Percentiles rank a stretch among this genome's conserved stretches.
phyloP scores from a whole-genome alignment of 768 basidiomycete genomes.

The Scleroderma citrinum region DNA sequence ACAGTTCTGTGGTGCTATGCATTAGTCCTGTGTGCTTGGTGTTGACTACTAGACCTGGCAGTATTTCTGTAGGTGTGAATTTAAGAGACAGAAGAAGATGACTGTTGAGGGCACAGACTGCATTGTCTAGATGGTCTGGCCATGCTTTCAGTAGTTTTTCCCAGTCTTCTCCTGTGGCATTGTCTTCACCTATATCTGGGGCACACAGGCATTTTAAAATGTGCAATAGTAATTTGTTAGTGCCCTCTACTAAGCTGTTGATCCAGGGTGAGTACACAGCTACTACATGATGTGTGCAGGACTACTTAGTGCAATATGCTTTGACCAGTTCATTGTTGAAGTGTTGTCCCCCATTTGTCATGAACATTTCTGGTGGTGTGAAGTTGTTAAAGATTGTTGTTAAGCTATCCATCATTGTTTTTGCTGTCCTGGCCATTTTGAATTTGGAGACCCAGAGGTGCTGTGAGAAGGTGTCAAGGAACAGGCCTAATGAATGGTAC shows the following conservation, averaged over 20 bases:
- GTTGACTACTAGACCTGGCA: conserved; percentile 27
- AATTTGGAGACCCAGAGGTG: conserved; percentile 26
- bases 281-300: conserved; percentile 7
- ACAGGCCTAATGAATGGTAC: conserved; percentile 23
- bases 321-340: conserved; percentile 16
- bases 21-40: conserved; percentile 5
- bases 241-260: no score
- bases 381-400: no score
- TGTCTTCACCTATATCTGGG: no score
- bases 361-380: conserved; percentile 29
- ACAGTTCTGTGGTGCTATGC: no score
- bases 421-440: no score
- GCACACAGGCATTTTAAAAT: no score
- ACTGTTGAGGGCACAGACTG: conserved; percentile 11
- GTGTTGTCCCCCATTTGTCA: conserved; percentile 31
- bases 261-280: conserved; percentile 25
- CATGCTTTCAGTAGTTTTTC: conserved; percentile 16
- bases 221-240: no score
- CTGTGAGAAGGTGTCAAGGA: conserved; percentile 22
- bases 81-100: conserved; percentile 14
- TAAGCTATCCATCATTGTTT: no score
- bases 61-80: conserved; percentile 27
- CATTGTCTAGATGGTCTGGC: conserved; percentile 6
- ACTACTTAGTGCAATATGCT: no score
- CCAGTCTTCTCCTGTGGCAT: not conserved